Percentiles rank a stretch among this genome's conserved stretches.
These are phyloP conservation scores for Lagenaria siceraria DNA, from an alignment of 306 rosid species.

Conservation along the genomic window DNA sequence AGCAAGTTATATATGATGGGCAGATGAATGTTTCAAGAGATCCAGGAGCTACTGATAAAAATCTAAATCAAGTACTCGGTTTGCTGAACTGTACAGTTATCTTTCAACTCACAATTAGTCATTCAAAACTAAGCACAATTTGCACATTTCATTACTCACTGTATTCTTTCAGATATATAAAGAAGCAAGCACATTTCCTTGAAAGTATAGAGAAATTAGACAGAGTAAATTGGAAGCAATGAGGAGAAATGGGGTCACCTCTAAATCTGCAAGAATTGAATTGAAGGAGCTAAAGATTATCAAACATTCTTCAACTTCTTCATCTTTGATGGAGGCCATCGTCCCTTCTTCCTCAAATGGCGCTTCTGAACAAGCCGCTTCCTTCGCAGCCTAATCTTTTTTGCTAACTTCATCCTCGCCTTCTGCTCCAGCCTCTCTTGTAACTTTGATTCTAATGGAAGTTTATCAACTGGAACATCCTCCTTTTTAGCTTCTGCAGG, in stretches of 20 bases:
- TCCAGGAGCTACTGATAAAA: not conserved
- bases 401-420: slow-evolving; percentile 69
- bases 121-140: not conserved
- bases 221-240: not conserved
- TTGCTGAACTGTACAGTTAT: slow-evolving; percentile 1
- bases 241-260: slow-evolving; percentile 15
- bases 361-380: slow-evolving; percentile 71
- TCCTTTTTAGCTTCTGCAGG: slow-evolving; percentile 27
- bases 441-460: slow-evolving; percentile 76
- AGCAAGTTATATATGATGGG: not conserved
- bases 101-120: not conserved
- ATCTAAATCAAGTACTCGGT: not conserved
- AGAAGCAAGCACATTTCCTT: not conserved
- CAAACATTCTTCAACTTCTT: slow-evolving; percentile 76
- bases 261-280: slow-evolving; percentile 25
- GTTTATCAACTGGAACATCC: slow-evolving; percentile 44
- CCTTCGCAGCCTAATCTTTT: slow-evolving; percentile 72
- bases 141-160: not conserved
- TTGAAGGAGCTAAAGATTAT: slow-evolving; percentile 22
- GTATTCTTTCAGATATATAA: not conserved
- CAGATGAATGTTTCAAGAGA: not conserved
- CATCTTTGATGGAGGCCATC: slow-evolving; percentile 98
- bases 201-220: not conserved
- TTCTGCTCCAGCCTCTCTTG: slow-evolving; percentile 60
- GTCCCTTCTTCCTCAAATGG: slow-evolving; percentile 74